A percentile compares a stretch with the other conserved stretches of the same genome.
Conservation (phyloP, 306 rosid species). For the Sphenostylis stenocarpa region DNA sequence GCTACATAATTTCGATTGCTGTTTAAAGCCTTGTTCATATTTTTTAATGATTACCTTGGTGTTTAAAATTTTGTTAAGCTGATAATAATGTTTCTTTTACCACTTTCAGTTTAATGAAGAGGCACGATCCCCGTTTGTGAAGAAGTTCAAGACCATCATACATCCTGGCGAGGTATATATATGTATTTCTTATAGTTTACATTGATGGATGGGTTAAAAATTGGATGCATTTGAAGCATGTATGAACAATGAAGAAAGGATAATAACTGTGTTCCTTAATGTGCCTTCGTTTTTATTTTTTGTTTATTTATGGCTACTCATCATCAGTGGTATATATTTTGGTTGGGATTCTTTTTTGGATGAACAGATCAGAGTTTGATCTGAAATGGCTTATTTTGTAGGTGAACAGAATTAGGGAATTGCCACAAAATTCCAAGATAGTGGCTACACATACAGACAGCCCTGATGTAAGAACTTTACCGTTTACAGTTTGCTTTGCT, state of each 20-base stretch:
- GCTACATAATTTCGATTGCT: neutral
- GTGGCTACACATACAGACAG: slow-evolving; percentile 98
- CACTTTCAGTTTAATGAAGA: slow-evolving; percentile 91
- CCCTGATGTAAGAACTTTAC: slow-evolving; percentile 75
- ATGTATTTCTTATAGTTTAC: neutral
- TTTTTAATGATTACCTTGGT: neutral
- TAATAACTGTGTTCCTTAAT: neutral
- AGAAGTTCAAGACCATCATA: slow-evolving; percentile 98
- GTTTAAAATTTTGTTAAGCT: slow-evolving; percentile 10
- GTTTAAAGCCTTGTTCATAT: neutral
- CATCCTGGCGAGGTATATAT: slow-evolving; percentile 95
- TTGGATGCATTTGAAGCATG: neutral
- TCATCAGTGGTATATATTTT: slow-evolving; percentile 3
- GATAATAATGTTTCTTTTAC: neutral
- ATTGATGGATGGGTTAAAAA: neutral
- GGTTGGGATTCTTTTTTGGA: slow-evolving; percentile 7
- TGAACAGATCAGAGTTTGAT: neutral
- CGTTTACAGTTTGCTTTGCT: slow-evolving; percentile 6
- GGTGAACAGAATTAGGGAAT: slow-evolving; percentile 98
- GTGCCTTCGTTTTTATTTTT: neutral
- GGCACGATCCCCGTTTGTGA: slow-evolving; percentile 98
- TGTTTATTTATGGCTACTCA: neutral
- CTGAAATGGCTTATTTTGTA: slow-evolving; percentile 42
- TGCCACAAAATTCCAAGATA: slow-evolving; percentile 87
- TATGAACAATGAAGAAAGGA: neutral